Evolutionary conservation across 164 flowering plant species (phyloP), one percentile per base, ranked within the genome.

Genomic region (Liquidambar formosana): DNA sequence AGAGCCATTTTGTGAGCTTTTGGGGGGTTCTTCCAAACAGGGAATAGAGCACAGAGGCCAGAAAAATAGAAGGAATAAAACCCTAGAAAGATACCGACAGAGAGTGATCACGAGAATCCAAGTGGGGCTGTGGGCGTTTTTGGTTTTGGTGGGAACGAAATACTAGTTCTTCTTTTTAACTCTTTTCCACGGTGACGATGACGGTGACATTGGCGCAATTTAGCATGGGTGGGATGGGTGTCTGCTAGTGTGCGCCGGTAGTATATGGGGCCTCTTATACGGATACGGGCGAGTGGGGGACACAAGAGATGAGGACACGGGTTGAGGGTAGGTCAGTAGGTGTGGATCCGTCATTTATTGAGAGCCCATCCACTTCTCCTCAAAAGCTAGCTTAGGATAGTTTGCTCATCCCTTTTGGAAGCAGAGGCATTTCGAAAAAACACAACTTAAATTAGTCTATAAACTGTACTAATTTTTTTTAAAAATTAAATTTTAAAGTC

Each of bases 91-190:
- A 76, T 61, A 58, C 21, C 52, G 67, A 66, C 68, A 69, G 46
- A 63, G 51, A 61, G 46, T 65, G 26, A 63, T 64, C 75, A 72
- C 73, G 64, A 76, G 75, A 41, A 61, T 75, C 69, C 68, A 72
- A 58, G 67, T 63, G 70, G 56, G 56, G n/a, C n/a, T n/a, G n/a
- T n/a, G n/a, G n/a, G n/a, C n/a, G n/a, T n/a, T n/a, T n/a, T n/a
- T n/a, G n/a, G n/a, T n/a, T n/a, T n/a, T n/a, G n/a, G n/a, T n/a
- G n/a, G 21, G n/a, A 33, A 33, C 41, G 6, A 33, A 33, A 33
- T 6, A 33, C 41, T 6, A 33, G 41, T 33, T 33, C 41, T 33
- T 33, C 41, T 33, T 33, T 33, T 25, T 66, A n/a, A n/a, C n/a
- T 38, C 23, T 13, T 41, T 26, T 18, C 13, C 22, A 11, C n/a